These are phyloP conservation scores for Blastobotrys ciferrii DNA, from an alignment of 1,139 yeast genomes.

Conservation along the genomic window DNA sequence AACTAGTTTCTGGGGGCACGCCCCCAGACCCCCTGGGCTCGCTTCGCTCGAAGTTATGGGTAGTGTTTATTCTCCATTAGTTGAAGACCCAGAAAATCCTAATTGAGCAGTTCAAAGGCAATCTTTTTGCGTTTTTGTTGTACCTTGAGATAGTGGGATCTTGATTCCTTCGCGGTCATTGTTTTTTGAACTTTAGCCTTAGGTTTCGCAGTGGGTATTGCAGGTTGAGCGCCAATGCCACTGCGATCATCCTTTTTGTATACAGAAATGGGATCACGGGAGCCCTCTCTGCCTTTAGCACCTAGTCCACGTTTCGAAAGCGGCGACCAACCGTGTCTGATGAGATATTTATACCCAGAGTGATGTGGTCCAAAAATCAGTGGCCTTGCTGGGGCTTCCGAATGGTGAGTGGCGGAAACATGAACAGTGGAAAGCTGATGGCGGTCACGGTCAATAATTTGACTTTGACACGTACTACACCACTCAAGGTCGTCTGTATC, in stretches of 20 bases:
- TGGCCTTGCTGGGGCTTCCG: slow-evolving; percentile 18
- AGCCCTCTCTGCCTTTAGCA: slow-evolving; percentile 26
- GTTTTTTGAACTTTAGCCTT: slow-evolving; percentile 11
- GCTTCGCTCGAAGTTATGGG: no score
- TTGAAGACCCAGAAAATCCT: background rate
- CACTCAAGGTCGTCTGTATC: slow-evolving; percentile 2
- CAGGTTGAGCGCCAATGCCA: slow-evolving; percentile 25
- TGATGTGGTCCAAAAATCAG: slow-evolving; percentile 17
- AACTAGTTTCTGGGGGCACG: no score
- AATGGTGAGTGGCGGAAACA: slow-evolving; percentile 16
- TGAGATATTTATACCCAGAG: slow-evolving; percentile 24
- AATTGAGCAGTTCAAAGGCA: slow-evolving; percentile 18
- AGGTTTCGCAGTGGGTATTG: background rate
- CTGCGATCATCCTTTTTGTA: slow-evolving; percentile 19
- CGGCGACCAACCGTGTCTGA: slow-evolving; percentile 29
- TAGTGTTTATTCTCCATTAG: no score
- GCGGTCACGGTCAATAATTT: slow-evolving; percentile 15
- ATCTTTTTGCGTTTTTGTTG: slow-evolving; percentile 19
- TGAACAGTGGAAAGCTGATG: slow-evolving; percentile 22
- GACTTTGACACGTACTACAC: slow-evolving; percentile 19
- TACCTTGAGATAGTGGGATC: slow-evolving; percentile 13
- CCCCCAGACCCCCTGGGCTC: no score
- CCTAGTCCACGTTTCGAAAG: slow-evolving; percentile 27
- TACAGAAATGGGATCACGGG: slow-evolving; percentile 24
- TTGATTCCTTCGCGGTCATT: slow-evolving; percentile 18